Base-by-base conservation (phyloP, 306 rosid genomes). In the Sindora glabra region DNA sequence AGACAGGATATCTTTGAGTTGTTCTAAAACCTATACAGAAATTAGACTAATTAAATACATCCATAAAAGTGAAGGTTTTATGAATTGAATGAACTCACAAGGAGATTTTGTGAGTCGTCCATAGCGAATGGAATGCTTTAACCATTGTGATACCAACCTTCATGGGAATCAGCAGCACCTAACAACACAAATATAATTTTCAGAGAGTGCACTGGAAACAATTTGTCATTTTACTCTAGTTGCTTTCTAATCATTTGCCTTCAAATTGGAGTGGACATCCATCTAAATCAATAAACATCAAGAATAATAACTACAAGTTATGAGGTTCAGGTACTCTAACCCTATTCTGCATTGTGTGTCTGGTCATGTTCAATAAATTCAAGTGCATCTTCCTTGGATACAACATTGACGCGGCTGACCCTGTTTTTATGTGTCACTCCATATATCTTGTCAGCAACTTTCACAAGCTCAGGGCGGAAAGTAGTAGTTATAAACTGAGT, bases 401-500 rank as follows among this genome's bases (percentile, higher is more conserved):
- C 78, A 49, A 89, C 86, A 4, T 81, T 82, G 22, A 92, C 99
- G 56, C 27, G 81, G 79, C 99, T 92, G 80, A 92, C 99, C 85
- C 96, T 79, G 83, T 80, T 89, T 72, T 77, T 74, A 78, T 92
- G 96, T 41, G 92, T 84, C 48, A 92, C 96, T 25, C 89, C 90
- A 61, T 89, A 92, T 57, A 92, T 83, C 83, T 86, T 78, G 81
- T 92, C 94, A 39, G 99, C 85, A 74, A 89, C 94, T 77, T 86
- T 89, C 62, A 92, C 96, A 58, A 92, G 99, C 79, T 92, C 99
- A 40, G 86, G 85, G 15, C 96, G 81, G 52, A 92, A 89, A 10
- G 99, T 92, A 15, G 99, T 92, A 5, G 96, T 83, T 68, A 92
- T 92, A 73, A 92, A 92, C 78, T 92, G 99, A 18, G 99, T 89